Conservation (phyloP, 2,329 filamentous ascomycete genomes). For the Coniochaeta sp. region DNA sequence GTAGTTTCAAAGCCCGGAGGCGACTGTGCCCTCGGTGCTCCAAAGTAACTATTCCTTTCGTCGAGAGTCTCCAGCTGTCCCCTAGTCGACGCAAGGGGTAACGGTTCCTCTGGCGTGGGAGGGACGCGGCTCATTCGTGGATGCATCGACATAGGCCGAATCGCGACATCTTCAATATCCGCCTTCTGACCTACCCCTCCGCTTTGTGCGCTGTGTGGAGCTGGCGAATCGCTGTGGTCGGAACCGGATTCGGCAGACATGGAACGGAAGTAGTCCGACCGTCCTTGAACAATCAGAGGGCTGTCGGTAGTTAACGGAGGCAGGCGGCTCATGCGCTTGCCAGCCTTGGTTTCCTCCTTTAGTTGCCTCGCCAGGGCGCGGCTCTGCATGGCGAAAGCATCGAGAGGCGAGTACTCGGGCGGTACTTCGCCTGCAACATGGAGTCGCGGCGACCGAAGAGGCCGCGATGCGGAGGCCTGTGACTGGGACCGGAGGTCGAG, state of each 20-base stretch:
- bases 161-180: slow-evolving; percentile 49
- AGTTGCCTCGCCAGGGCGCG: slow-evolving; percentile 81
- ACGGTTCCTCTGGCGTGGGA: slow-evolving; percentile 38
- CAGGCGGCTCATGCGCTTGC: slow-evolving; percentile 75
- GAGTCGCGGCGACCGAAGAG: slow-evolving; percentile 65
- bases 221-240: slow-evolving; percentile 32
- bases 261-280: slow-evolving; percentile 76
- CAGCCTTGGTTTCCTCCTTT: slow-evolving; percentile 61
- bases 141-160: slow-evolving; percentile 67
- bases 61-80: slow-evolving; percentile 20
- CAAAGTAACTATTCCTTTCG: slow-evolving; percentile 38
- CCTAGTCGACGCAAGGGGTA: slow-evolving; percentile 33
- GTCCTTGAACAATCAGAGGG: slow-evolving; percentile 65
- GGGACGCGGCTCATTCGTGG: slow-evolving; percentile 63
- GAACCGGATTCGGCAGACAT: slow-evolving; percentile 56
- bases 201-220: slow-evolving; percentile 22
- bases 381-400: slow-evolving; percentile 91
- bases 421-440: slow-evolving; percentile 76
- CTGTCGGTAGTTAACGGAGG: slow-evolving; percentile 78
- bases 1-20: slow-evolving; percentile 42
- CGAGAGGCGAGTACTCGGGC: slow-evolving; percentile 85
- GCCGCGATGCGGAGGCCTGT: slow-evolving; percentile 43
- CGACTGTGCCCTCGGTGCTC: slow-evolving; percentile 50
- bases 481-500: slow-evolving; percentile 55
- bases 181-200: slow-evolving; percentile 42